A percentile compares a stretch with the other conserved stretches of the same genome.
phyloP scores from a whole-genome alignment of 2,329 filamentous ascomycete species.

The Fusarium albidum region DNA sequence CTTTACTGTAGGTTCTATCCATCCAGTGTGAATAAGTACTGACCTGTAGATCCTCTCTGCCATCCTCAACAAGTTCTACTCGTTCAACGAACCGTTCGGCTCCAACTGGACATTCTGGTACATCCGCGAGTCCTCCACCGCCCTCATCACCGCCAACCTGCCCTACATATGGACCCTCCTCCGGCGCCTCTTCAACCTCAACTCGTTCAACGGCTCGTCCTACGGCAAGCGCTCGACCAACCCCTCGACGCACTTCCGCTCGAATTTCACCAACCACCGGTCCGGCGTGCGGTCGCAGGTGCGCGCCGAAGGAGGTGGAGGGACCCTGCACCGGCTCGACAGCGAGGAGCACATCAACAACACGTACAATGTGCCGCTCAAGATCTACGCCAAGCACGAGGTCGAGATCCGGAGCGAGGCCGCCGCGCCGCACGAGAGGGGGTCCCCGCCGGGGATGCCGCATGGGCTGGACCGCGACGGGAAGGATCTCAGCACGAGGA shows the following conservation, averaged over 20 bases:
- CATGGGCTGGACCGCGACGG: slow-evolving; percentile 18
- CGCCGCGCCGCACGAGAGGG: slow-evolving; percentile 31
- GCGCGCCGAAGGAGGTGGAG: slow-evolving; percentile 26
- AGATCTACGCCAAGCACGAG: slow-evolving; percentile 49
- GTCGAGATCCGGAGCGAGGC: slow-evolving; percentile 41
- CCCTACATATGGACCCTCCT: slow-evolving; percentile 52
- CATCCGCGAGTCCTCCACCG: slow-evolving; percentile 53
- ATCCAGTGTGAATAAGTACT: background rate
- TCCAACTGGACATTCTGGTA: slow-evolving; percentile 53
- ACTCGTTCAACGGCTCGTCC: slow-evolving; percentile 45
- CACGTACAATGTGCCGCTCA: slow-evolving; percentile 44
- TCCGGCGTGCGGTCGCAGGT: slow-evolving; percentile 35
- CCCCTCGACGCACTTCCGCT: slow-evolving; percentile 38
- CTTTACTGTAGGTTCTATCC: slow-evolving; percentile 54
- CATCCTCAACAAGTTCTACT: slow-evolving; percentile 55
- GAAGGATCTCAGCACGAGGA: slow-evolving; percentile 32
- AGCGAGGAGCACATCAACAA: slow-evolving; percentile 50
- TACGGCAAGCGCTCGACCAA: slow-evolving; percentile 39
- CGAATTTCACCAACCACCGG: slow-evolving; percentile 39
- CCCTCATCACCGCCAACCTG: slow-evolving; percentile 53
- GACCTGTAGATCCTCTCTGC: slow-evolving; percentile 56
- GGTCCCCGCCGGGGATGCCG: slow-evolving; percentile 34
- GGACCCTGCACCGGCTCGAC: slow-evolving; percentile 39
- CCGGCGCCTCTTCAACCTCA: slow-evolving; percentile 47
- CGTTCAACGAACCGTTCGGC: slow-evolving; percentile 49